phyloP scores from a whole-genome alignment of 495 filamentous ascomycete species.

The Hypomontagnella submonticulosa region DNA sequence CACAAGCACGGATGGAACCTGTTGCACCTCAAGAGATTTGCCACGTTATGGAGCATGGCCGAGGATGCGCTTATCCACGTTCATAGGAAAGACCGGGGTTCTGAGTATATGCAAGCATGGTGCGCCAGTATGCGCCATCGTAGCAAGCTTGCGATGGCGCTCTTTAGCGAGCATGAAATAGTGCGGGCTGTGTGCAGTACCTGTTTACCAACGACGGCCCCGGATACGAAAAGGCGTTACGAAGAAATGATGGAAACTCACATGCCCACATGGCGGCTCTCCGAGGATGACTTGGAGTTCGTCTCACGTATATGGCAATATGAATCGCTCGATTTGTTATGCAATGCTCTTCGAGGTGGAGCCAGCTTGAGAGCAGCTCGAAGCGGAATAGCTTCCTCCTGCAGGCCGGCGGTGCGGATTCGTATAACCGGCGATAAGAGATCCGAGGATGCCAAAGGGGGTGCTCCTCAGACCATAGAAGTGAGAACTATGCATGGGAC shows the following conservation, averaged over 20 bases:
- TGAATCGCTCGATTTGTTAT: conserved; percentile 7
- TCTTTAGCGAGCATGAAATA: background rate
- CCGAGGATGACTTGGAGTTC: background rate
- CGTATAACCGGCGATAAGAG: conserved; percentile 2
- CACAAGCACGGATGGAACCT: conserved; percentile 40
- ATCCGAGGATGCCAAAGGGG: background rate
- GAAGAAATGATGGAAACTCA: background rate
- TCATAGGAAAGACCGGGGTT: conserved; percentile 36
- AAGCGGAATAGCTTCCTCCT: too few relatives aligned
- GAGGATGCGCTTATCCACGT: conserved; percentile 21
- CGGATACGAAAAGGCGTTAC: background rate
- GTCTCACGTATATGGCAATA: conserved; percentile 28
- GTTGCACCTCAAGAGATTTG: conserved; percentile 35
- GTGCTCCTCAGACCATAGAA: conserved; percentile 26
- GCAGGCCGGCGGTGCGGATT: conserved; percentile 3
- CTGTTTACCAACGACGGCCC: conserved; percentile 3
- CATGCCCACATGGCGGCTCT: background rate
- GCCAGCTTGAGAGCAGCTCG: background rate
- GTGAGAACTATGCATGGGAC: conserved; percentile 43
- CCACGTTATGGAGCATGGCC: conserved; percentile 31
- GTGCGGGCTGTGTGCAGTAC: background rate
- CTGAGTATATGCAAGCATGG: conserved; percentile 5
- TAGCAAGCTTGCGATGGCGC: background rate
- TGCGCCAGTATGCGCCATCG: background rate
- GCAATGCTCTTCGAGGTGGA: background rate